Evolutionary conservation across 441 rosid species (phyloP).

Genomic region (Kokia cookei): DNA sequence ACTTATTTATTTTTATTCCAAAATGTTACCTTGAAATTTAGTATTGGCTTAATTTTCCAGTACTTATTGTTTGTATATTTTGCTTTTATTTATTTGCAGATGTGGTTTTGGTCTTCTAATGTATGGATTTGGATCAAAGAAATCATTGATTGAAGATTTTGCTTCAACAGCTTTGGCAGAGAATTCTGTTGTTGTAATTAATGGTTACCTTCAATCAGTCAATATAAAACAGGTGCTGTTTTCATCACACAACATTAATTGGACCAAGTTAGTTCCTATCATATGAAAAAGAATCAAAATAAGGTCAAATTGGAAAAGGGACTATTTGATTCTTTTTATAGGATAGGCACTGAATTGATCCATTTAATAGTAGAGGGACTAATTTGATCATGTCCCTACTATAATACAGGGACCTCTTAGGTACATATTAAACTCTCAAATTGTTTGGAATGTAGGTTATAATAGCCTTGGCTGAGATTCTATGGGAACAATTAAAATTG

Average conservation of each 20-base stretch:
- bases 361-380: too few relatives aligned
- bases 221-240: slow-evolving; percentile 72
- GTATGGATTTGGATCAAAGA: slow-evolving; percentile 96
- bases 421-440: background rate
- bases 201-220: slow-evolving; percentile 81
- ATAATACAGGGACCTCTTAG: too few relatives aligned
- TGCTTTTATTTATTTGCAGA: slow-evolving; percentile 22
- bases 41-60: background rate
- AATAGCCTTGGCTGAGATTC: slow-evolving; percentile 55
- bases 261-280: too few relatives aligned
- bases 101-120: slow-evolving; percentile 86
- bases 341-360: too few relatives aligned
- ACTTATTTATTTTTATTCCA: too few relatives aligned
- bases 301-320: too few relatives aligned
- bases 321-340: too few relatives aligned
- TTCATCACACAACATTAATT: background rate
- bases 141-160: slow-evolving; percentile 72
- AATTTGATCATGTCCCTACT: too few relatives aligned
- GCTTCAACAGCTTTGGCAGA: slow-evolving; percentile 69
- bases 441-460: slow-evolving; percentile 41
- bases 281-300: too few relatives aligned
- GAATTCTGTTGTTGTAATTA: slow-evolving; percentile 75
- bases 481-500: slow-evolving; percentile 56
- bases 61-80: background rate
- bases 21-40: background rate